A percentile compares a stretch with the other conserved stretches of the same genome.
Conservation (phyloP, 345 rosid species). For the Salix koriyanagi region DNA sequence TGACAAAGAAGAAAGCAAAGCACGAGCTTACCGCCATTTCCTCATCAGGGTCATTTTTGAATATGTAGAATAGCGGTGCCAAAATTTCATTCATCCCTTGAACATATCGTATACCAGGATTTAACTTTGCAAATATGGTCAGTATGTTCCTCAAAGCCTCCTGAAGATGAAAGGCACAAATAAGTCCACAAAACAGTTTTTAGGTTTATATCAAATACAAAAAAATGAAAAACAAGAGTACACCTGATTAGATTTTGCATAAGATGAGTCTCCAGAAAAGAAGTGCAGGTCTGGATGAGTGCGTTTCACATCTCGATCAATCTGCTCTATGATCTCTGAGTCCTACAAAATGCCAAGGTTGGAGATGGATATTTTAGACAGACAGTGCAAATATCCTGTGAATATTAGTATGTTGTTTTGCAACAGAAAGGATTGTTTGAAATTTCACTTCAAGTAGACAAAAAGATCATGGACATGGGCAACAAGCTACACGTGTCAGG, state of each 20-base stretch:
- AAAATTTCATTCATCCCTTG: constrained; percentile 98
- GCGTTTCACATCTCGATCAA: constrained; percentile 91
- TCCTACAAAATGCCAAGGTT: constrained; percentile 50
- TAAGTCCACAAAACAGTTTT: constrained; percentile 18
- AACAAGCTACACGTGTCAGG: neutral
- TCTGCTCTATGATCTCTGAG: constrained; percentile 83
- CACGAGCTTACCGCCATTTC: constrained; percentile 52
- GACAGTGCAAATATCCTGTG: neutral
- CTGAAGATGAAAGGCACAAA: constrained; percentile 39
- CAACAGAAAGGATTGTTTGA: neutral
- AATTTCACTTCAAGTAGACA: neutral
- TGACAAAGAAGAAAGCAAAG: neutral
- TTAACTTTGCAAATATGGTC: constrained; percentile 82
- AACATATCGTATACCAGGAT: constrained; percentile 96
- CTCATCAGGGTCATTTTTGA: constrained; percentile 73
- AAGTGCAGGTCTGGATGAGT: constrained; percentile 97
- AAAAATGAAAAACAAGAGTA: neutral
- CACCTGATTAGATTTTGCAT: constrained; percentile 85
- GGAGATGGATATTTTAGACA: constrained; percentile 8
- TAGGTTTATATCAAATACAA: constrained; percentile 1
- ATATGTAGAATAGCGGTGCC: constrained; percentile 86
- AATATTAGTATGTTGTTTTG: neutral
- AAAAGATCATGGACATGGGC: neutral
- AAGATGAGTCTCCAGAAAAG: constrained; percentile 79
- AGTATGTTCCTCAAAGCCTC: constrained; percentile 75